Base-by-base conservation (phyloP, 352 stramenopile genomes). In the Aphanomyces invadans region DNA sequence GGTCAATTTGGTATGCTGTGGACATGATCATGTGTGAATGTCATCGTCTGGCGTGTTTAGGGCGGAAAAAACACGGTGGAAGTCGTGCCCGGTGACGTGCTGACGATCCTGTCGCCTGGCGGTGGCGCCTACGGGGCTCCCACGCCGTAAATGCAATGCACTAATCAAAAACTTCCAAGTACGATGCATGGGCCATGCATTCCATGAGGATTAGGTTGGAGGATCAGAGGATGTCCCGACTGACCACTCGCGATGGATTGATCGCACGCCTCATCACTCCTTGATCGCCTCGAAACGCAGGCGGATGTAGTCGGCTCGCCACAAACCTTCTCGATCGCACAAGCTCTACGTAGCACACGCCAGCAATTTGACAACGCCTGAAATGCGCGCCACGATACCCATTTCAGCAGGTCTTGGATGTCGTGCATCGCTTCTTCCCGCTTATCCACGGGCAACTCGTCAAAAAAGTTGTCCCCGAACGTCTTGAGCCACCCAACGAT, bases 81-180 rank as follows among this genome's bases (percentile, higher is more conserved):
- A 29, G 88, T 99, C 29, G 67, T 84, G 25, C 78, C 92, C 46
- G 88, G 96, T 51, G 96, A 99, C 71, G 70, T 92, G 25, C 85
- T 99, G 67, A 89, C 90, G 44, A 97, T 99, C 67, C 89, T 91
- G 69, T 98, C 96, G 52, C 97, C 97, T 5, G 97, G 97, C 26
- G 97, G 95, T 15, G 97, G 97, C 32, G 97, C 96, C 65, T 99
- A 94, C 67, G 95, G 95, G 32, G 56, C 45, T 17, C 51, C 23
- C 23, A 11, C 33, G 32, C 28, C 54, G 11, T 31, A 25, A 54
- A 48, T 0, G 39, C n/a, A 11, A 31, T 31, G 11, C 26, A 31
- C 46, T 1, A 54, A 54, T 15, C 46, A 31, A 23, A 31, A 23
- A n/a, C n/a, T n/a, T n/a, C n/a, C n/a, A n/a, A n/a, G n/a, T n/a